phyloP scores from a whole-genome alignment of 169 alveolate species.

The Plasmodium vinckei region DNA sequence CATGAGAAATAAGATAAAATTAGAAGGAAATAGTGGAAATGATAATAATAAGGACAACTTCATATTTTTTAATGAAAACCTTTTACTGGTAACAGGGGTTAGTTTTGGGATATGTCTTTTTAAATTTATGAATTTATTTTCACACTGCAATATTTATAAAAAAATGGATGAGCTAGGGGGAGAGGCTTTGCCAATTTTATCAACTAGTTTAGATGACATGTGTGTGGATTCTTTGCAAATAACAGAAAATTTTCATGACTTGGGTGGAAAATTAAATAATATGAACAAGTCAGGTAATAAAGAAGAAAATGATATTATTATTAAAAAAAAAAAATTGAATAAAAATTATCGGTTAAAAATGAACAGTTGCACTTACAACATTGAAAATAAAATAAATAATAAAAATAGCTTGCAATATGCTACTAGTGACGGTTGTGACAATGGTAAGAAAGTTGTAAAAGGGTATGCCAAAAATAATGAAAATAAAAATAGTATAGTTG shows the following conservation, averaged over 20 bases:
- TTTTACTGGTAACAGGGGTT: slow-evolving; percentile 57
- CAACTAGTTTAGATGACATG: background rate
- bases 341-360: no score
- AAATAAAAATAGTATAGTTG: no score
- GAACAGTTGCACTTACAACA: no score
- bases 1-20: no score
- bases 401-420: no score
- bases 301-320: background rate
- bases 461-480: no score
- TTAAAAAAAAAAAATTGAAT: background rate
- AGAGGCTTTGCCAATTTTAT: background rate
- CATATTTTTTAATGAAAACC: slow-evolving; percentile 41
- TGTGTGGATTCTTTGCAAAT: background rate
- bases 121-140: slow-evolving; percentile 41
- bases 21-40: background rate
- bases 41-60: slow-evolving; percentile 13
- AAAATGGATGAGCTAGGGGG: background rate
- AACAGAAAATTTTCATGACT: background rate
- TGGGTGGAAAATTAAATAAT: background rate
- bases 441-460: no score
- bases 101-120: slow-evolving; percentile 71
- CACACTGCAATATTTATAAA: background rate
- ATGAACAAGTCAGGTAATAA: background rate
- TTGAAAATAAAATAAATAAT: no score
- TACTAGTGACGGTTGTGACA: no score